phyloP scores from a whole-genome alignment of 1,284 basidiomycete genomes.

The Cutaneotrichosporon arboriforme region DNA sequence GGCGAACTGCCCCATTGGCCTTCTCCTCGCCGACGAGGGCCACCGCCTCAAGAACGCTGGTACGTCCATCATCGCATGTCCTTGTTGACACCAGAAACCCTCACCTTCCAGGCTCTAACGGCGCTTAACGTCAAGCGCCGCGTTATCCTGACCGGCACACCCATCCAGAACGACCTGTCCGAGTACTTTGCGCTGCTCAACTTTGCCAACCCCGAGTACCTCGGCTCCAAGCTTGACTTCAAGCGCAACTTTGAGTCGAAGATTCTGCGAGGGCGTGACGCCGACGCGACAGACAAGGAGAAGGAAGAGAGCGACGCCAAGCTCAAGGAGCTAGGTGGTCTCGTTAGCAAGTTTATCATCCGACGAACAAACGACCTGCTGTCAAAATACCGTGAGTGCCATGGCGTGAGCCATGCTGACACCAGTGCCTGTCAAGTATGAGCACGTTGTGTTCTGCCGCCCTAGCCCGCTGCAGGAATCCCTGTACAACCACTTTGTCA shows the following conservation, averaged over 20 bases:
- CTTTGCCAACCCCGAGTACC: constrained; percentile 94
- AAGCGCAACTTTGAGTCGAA: constrained; percentile 93
- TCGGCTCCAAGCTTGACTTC: constrained; percentile 88
- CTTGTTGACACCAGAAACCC: constrained; percentile 57
- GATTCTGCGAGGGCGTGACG: constrained; percentile 89
- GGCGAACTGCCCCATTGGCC: constrained; percentile 73
- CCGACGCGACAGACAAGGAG: constrained; percentile 75
- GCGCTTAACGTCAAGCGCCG: constrained; percentile 83
- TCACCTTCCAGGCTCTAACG: constrained; percentile 83
- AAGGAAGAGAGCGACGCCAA: constrained; percentile 84
- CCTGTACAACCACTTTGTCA: constrained; percentile 88
- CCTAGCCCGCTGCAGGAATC: constrained; percentile 82
- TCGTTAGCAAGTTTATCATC: constrained; percentile 96
- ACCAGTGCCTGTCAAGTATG: constrained; percentile 95
- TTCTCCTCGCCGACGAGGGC: constrained; percentile 93
- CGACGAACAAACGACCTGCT: constrained; percentile 93
- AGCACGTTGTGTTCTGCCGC: constrained; percentile 96
- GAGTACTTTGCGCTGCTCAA: constrained; percentile 95
- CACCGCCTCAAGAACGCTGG: constrained; percentile 96
- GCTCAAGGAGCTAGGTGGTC: constrained; percentile 82
- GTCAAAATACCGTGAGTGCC: constrained; percentile 82
- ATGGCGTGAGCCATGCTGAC: neutral
- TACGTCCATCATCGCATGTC: constrained; percentile 41
- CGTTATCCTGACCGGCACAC: constrained; percentile 94
- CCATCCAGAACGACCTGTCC: constrained; percentile 92